Base-by-base conservation (phyloP, 1,139 yeast species). In the Diutina rugosa region DNA sequence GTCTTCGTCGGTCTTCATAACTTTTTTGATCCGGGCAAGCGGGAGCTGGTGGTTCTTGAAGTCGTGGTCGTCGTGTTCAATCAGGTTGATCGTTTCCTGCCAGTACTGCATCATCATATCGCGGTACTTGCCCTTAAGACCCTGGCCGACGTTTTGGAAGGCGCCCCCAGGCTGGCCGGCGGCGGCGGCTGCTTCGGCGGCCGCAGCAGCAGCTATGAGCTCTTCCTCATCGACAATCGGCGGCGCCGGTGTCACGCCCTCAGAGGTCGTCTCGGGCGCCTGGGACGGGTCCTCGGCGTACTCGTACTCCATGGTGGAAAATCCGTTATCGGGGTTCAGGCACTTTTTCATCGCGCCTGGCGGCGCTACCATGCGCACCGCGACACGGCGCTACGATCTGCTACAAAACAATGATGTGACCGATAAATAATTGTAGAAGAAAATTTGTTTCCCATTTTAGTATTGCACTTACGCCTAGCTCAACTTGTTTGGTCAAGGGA, bases 1-100 rank as follows among this genome's bases (percentile, higher is more conserved):
- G 62, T 91, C 98, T 67, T 90, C 97, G 67, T 93, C 99, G 0
- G 98, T 91, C 69, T 93, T 93, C 98, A 93, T 93, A 56, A 93
- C 98, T 68, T 87, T 87, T 65, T 93, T 91, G 63, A 93, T 93
- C 63, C 99, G 78, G 2, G 99, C 98, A 57, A 93, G 75, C 16
- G 99, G 99, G 60, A 93, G 74, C 62, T 91, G 97, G 69, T 95
- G 97, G 62, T 89, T 87, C 69, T 90, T 90, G 72, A 93, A 93
- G 69, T 90, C 96, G 67, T 87, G 96, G 59, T 87, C 91, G 62
- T 85, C 91, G 62, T 84, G 87, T 69, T 93, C 99, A 57, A 93
- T 90, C 58, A 86, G 82, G 68, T 90, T 90, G 69, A 93, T 91
- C 10, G 93, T 84, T 64, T 88, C 95, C 72, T 93, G 99, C 99